Base-by-base conservation (phyloP, 2,329 filamentous ascomycete genomes). In the Colletotrichum cuscutae region DNA sequence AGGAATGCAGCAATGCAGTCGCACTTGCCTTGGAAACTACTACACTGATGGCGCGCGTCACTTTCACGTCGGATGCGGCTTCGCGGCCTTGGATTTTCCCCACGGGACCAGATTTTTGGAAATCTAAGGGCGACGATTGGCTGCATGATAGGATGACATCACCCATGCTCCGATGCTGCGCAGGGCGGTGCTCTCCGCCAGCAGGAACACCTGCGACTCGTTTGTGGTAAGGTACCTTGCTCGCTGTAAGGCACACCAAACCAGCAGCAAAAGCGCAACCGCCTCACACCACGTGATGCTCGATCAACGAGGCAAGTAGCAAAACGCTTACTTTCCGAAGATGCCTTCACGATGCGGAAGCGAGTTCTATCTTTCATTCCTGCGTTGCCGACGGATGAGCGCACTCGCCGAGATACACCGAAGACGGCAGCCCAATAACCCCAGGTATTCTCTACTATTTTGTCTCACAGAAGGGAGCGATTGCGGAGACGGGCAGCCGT, bases 61-160 rank as follows among this genome's bases (percentile, higher is more conserved):
- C 52, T 30, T 30, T 35, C 53, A 59, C 24, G 54, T 12, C 42
- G 63, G 42, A 70, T 64, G 65, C 54, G 57, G 32, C 53, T 49
- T 15, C 24, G 62, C 57, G 28, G 35, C 32, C 65, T 42, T 56
- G 58, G 53, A 26, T 49, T 24, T 24, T 49, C 30, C 24, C 57
- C 65, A 60, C 65, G 54, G 35, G 56, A 71, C 71, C 66, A 54
- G 28, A 65, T 28, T 52, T 60, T 61, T 57, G 56, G 56, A 15
- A 60, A 65, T 61, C 7, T 58, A 5, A 24, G 35, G 30, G 28
- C 54, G 19, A 15, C 70, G 71, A 71, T 73, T 73, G 66, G 71
- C 8, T 22, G 9, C 7, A 30, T 19, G 0, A 7, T 13, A 19
- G 13, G 54, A 73, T 73, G 71, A 73, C 66, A 73, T 73, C 71